Conservation (phyloP, 2,329 filamentous ascomycete species). For the Atkinsonella hypoxylon region DNA sequence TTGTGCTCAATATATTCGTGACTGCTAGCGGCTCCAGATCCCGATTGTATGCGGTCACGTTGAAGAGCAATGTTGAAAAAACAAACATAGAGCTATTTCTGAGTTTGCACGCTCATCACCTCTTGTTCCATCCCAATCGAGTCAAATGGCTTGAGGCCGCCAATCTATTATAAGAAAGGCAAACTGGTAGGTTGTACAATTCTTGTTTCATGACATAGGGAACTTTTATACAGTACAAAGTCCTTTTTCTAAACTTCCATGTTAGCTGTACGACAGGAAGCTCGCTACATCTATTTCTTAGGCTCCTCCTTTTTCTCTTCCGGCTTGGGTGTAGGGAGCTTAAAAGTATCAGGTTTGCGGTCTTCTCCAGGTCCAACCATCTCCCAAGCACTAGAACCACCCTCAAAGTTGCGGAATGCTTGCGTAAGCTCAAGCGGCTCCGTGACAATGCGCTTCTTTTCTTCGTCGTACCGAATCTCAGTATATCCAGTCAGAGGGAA, state of each 20-base stretch:
- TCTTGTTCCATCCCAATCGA: no score
- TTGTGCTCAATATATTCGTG: no score
- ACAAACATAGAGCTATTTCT: no score
- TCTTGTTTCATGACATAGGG: constrained; percentile 1
- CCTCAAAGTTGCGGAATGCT: constrained; percentile 97
- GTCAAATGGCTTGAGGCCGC: no score
- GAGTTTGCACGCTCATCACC: no score
- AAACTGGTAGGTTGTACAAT: background rate
- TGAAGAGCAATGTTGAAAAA: no score
- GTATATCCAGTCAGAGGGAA: constrained; percentile 98
- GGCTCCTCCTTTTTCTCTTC: constrained; percentile 83
- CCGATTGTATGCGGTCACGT: background rate
- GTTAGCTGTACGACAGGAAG: background rate
- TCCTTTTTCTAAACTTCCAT: background rate
- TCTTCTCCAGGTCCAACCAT: constrained; percentile 58
- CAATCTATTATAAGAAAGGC: background rate
- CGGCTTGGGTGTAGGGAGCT: constrained; percentile 88
- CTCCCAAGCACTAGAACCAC: constrained; percentile 63
- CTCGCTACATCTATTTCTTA: constrained; percentile 59
- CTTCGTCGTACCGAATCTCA: constrained; percentile 94
- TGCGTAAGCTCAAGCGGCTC: constrained; percentile 97
- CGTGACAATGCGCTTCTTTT: constrained; percentile 98
- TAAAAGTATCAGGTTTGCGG: constrained; percentile 76
- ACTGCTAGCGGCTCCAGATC: background rate
- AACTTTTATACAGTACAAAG: constrained; percentile 8